Conservation (phyloP, 176 grass and related monocot genomes). For the Eragrostis nindensis region DNA sequence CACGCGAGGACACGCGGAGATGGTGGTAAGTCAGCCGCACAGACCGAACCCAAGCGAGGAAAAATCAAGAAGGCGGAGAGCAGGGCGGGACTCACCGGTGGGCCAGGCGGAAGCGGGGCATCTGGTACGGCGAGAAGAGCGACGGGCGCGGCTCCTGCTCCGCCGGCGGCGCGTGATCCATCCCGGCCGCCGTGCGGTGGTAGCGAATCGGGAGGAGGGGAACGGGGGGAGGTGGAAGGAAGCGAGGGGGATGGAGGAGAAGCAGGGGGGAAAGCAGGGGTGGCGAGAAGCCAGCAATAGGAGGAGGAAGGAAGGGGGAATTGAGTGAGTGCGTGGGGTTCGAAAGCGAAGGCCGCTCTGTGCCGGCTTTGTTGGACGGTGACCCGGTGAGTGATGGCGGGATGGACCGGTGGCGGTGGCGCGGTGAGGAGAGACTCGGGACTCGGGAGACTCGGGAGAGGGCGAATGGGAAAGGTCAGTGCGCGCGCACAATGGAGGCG, state of each 20-base stretch:
- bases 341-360: background rate
- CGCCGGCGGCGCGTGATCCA: slow-evolving; percentile 39
- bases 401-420: no score
- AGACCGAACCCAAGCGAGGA: background rate
- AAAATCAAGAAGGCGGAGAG: background rate
- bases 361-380: no score
- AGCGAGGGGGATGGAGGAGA: background rate
- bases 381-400: no score
- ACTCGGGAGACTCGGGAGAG: no score
- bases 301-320: background rate
- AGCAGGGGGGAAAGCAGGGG: background rate
- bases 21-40: no score
- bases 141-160: slow-evolving; percentile 38
- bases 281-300: slow-evolving; percentile 27
- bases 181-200: no score
- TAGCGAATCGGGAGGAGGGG: background rate
- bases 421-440: no score
- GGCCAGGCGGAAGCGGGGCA: slow-evolving; percentile 69
- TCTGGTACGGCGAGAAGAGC: slow-evolving; percentile 92
- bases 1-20: background rate
- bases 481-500: background rate
- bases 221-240: background rate
- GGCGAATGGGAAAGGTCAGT: no score
- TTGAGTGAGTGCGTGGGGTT: slow-evolving; percentile 9
- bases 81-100: slow-evolving; percentile 78